A percentile compares a stretch with the other conserved stretches of the same genome.
Conservation (phyloP, 202 grass and related monocot genomes). For the Miscanthus sacchariflorus region DNA sequence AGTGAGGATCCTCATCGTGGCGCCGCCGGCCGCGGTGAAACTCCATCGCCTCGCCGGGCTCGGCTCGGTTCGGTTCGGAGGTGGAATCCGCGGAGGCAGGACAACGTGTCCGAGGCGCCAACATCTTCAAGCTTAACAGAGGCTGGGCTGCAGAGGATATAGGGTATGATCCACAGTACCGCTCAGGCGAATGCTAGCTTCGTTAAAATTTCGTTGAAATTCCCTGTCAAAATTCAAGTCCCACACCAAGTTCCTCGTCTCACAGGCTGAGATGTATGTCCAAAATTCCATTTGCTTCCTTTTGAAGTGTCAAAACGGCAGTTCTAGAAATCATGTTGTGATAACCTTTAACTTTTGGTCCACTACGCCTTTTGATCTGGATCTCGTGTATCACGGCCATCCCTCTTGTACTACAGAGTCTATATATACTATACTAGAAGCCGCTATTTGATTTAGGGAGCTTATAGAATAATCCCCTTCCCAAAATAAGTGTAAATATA, state of each 20-base stretch:
- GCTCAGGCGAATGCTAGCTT: neutral
- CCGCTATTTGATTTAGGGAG: neutral
- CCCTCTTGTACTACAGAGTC: neutral
- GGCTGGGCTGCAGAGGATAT: neutral
- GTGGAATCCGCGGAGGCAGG: neutral
- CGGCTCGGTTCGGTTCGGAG: neutral
- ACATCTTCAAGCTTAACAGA: neutral
- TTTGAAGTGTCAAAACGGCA: neutral
- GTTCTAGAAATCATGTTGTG: neutral
- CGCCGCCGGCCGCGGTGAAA: neutral
- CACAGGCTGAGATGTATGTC: neutral
- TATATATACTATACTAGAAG: too few species aligned
- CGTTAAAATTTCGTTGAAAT: neutral
- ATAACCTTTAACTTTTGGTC: neutral
- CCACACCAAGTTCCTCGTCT: neutral
- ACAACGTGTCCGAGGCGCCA: neutral
- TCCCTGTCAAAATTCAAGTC: neutral
- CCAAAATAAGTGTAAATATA: too few species aligned
- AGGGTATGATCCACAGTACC: neutral
- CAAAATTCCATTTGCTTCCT: neutral
- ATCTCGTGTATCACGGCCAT: too few species aligned
- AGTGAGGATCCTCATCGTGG: neutral
- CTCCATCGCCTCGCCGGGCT: neutral
- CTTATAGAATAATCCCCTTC: too few species aligned
- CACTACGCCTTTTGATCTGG: neutral